Percentiles rank a stretch among this genome's conserved stretches.
phyloP scores from a whole-genome alignment of 768 basidiomycete genomes.

The Boletus vinaceobasis region DNA sequence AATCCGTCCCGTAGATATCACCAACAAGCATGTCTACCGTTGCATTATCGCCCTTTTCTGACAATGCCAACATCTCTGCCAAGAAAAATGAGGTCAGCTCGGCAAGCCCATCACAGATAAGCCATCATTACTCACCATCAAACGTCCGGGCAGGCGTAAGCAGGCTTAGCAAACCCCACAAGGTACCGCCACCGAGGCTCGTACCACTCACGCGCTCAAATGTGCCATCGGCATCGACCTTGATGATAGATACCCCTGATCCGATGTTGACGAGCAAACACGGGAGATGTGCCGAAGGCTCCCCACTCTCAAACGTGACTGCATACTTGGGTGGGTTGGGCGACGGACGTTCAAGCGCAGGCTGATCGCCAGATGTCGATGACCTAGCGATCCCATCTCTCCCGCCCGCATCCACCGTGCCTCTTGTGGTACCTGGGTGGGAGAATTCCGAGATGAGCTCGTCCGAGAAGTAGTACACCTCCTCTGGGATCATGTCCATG shows the following conservation, averaged over 20 bases:
- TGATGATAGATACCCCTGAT: conserved; percentile 95
- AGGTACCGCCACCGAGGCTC: conserved; percentile 92
- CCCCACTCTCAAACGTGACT: conserved; percentile 79
- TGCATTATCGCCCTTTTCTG: conserved; percentile 91
- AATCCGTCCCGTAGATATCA: conserved; percentile 99
- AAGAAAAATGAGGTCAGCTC: conserved; percentile 5
- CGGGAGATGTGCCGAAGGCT: conserved; percentile 85
- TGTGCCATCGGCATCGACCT: conserved; percentile 90
- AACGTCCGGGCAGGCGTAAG: conserved; percentile 94
- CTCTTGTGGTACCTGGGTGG: conserved; percentile 29
- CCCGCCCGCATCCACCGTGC: not conserved
- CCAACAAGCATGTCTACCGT: conserved; percentile 98
- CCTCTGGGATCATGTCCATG: conserved; percentile 92
- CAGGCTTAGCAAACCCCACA: conserved; percentile 94
- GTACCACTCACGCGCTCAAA: conserved; percentile 98
- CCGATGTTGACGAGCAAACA: conserved; percentile 98
- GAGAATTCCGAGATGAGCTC: conserved; percentile 78
- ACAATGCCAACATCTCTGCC: conserved; percentile 92
- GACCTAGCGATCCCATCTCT: conserved; percentile 6
- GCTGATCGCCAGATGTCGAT: conserved; percentile 8
- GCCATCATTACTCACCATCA: conserved; percentile 68
- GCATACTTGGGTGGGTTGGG: conserved; percentile 87
- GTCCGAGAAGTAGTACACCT: conserved; percentile 98
- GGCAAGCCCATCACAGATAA: not conserved
- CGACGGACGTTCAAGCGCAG: conserved; percentile 72